These are phyloP conservation scores for Cucurbita maxima DNA, from an alignment of 306 rosid species.

Conservation along the genomic window DNA sequence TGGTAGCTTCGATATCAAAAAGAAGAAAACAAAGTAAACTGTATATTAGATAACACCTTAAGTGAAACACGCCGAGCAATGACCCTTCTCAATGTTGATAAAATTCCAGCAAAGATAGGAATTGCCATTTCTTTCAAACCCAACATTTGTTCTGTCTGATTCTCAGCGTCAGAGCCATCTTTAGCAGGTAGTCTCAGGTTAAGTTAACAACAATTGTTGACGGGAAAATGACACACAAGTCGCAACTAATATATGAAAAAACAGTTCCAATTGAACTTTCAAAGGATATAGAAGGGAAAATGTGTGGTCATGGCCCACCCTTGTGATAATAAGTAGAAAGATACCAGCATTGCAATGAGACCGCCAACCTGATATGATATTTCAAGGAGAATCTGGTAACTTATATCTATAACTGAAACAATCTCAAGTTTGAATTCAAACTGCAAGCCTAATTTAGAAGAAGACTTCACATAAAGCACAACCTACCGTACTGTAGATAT, in stretches of 20 bases:
- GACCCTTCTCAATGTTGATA: conserved; percentile 87
- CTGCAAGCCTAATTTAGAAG: background rate
- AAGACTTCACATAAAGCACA: background rate
- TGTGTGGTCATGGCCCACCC: conserved; percentile 85
- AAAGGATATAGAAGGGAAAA: conserved; percentile 89
- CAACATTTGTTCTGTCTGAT: conserved; percentile 45
- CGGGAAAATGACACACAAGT: background rate
- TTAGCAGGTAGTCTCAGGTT: conserved; percentile 59
- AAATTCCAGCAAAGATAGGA: conserved; percentile 79
- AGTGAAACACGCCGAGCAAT: conserved; percentile 86
- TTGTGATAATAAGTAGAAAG: conserved; percentile 76
- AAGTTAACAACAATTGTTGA: conserved; percentile 27
- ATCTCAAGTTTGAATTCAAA: background rate
- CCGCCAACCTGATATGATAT: conserved; percentile 78
- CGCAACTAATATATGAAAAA: conserved; percentile 3
- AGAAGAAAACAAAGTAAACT: background rate
- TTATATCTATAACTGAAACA: conserved; percentile 12
- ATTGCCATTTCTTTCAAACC: conserved; percentile 58
- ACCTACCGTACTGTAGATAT: background rate
- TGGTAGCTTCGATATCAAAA: conserved; percentile 8
- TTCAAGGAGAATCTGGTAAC: conserved; percentile 18
- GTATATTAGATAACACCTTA: conserved; percentile 44
- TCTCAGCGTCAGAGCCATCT: conserved; percentile 47
- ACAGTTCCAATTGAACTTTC: conserved; percentile 1
- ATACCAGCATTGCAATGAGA: conserved; percentile 79